Conservation (phyloP, 2,329 filamentous ascomycete species). For the Chaetomium sp. region DNA sequence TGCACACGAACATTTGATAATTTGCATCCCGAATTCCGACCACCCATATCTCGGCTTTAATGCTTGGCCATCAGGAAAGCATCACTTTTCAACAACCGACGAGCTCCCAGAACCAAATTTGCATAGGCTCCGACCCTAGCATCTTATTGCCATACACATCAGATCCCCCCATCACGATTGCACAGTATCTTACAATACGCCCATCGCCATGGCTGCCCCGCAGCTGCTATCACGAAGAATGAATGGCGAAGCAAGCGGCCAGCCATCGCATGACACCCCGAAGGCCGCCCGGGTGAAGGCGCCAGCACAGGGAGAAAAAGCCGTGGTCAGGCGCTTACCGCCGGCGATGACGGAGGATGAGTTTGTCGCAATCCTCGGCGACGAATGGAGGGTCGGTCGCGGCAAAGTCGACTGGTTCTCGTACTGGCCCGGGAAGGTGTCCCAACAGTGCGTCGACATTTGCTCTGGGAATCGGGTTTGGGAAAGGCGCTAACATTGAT, state of each 20-base stretch:
- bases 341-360: slow-evolving; percentile 78
- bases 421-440: slow-evolving; percentile 63
- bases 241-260: slow-evolving; percentile 45
- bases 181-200: no score
- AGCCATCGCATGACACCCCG: slow-evolving; percentile 35
- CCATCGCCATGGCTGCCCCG: slow-evolving; percentile 17
- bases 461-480: no score
- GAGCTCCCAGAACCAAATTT: no score
- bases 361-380: slow-evolving; percentile 64
- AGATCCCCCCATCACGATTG: no score
- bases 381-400: slow-evolving; percentile 73
- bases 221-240: slow-evolving; percentile 33
- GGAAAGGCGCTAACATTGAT: slow-evolving; percentile 3
- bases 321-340: slow-evolving; percentile 76
- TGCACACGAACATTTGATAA: no score
- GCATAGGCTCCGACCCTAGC: no score
- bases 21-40: no score
- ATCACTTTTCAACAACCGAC: no score
- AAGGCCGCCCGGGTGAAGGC: slow-evolving; percentile 43
- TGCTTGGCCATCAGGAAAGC: no score
- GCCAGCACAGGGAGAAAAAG: slow-evolving; percentile 64
- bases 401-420: slow-evolving; percentile 81
- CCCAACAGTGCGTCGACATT: slow-evolving; percentile 57
- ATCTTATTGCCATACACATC: no score
- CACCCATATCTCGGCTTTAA: no score